A percentile compares a stretch with the other conserved stretches of the same genome.
Conservation (phyloP, 2,329 filamentous ascomycete species). For the Bipolaris gigantea region DNA sequence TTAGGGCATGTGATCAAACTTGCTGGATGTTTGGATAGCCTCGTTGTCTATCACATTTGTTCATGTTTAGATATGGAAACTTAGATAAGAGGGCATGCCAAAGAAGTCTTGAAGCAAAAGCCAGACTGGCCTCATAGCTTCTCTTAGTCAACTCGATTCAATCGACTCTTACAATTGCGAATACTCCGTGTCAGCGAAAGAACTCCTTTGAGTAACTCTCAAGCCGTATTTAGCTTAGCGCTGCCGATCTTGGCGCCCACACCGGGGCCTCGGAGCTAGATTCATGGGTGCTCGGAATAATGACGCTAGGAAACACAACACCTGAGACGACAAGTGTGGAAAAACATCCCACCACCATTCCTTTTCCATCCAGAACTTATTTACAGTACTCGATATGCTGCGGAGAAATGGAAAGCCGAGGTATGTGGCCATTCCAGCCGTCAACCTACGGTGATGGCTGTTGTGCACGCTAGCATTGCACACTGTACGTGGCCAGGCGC, state of each 20-base stretch:
- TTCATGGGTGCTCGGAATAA: neutral
- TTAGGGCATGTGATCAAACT: neutral
- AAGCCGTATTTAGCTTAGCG: too few relatives aligned
- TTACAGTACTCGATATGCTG: slow-evolving; percentile 25
- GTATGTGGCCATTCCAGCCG: slow-evolving; percentile 20
- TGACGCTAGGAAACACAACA: neutral
- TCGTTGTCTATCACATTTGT: neutral
- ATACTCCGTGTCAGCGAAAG: neutral
- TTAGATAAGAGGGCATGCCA: too few relatives aligned
- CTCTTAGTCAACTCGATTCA: neutral
- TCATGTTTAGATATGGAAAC: neutral
- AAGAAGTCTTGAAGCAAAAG: too few relatives aligned
- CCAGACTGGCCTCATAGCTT: too few relatives aligned
- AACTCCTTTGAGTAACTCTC: neutral
- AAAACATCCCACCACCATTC: neutral
- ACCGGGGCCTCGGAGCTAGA: neutral
- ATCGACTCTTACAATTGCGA: neutral
- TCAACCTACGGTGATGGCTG: neutral
- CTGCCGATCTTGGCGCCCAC: neutral
- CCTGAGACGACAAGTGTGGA: neutral
- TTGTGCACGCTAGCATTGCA: neutral
- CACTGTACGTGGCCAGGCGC: neutral
- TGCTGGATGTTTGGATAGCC: neutral
- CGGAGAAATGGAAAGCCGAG: slow-evolving; percentile 44
- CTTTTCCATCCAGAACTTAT: neutral